A percentile compares a stretch with the other conserved stretches of the same genome.
phyloP scores from a whole-genome alignment of 768 basidiomycete genomes.

The Tulasnella sp. region DNA sequence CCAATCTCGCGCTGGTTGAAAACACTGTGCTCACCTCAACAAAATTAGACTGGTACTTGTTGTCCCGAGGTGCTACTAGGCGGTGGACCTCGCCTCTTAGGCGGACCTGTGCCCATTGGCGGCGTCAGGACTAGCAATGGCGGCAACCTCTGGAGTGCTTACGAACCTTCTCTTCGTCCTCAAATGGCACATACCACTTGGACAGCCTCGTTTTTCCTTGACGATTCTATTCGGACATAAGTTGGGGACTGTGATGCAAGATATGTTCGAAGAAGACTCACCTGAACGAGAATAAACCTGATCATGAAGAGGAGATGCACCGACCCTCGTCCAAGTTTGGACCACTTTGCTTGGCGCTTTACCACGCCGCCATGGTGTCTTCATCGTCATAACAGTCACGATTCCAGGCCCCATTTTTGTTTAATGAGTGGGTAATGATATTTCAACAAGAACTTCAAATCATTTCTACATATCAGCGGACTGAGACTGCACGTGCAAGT shows the following conservation, averaged over 20 bases:
- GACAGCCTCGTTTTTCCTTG: constrained; percentile 97
- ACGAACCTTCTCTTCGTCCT: constrained; percentile 95
- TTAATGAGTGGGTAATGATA: too few species aligned
- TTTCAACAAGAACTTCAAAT: too few species aligned
- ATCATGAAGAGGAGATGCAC: constrained; percentile 59
- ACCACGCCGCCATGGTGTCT: neutral
- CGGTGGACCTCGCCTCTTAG: constrained; percentile 95
- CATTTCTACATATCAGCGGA: neutral
- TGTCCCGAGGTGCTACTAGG: constrained; percentile 91
- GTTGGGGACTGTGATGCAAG: constrained; percentile 1
- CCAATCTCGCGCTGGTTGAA: constrained; percentile 20
- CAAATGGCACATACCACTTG: constrained; percentile 99
- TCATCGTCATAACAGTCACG: too few species aligned
- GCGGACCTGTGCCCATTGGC: constrained; percentile 59
- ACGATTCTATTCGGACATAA: constrained; percentile 65
- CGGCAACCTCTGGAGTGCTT: neutral
- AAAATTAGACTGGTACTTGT: constrained; percentile 99
- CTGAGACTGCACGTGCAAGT: neutral
- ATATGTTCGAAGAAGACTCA: constrained; percentile 37
- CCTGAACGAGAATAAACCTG: constrained; percentile 96
- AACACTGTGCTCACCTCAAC: constrained; percentile 67
- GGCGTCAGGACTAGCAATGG: neutral
- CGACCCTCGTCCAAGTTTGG: neutral
- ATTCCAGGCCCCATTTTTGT: too few species aligned
- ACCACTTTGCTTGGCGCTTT: neutral